A percentile compares a stretch with the other conserved stretches of the same genome.
These are phyloP conservation scores for Penicillium pulvis DNA, from an alignment of 495 filamentous ascomycete species.

Conservation along the genomic window DNA sequence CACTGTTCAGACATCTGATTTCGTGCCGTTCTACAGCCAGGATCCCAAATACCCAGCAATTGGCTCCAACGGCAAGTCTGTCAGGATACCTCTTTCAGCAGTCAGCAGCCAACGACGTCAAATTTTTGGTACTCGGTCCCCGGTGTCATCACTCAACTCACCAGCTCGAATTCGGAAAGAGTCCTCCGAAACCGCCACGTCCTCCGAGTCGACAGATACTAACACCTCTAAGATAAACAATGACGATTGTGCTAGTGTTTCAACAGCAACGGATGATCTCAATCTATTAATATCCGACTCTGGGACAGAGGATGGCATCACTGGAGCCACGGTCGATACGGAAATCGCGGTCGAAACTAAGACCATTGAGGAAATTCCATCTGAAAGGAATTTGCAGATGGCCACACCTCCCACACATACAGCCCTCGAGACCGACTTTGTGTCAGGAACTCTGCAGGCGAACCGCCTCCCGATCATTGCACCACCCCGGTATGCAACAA, in stretches of 20 bases:
- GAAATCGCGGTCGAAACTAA: neutral
- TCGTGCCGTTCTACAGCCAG: constrained; percentile 45
- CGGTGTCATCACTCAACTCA: constrained; percentile 20
- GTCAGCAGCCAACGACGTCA: constrained; percentile 19
- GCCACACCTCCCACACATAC: neutral
- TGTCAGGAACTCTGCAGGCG: constrained; percentile 62
- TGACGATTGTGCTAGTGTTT: constrained; percentile 16
- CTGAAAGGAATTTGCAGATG: neutral
- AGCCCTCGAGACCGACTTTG: constrained; percentile 59
- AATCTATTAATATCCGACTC: constrained; percentile 25
- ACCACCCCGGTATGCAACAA: constrained; percentile 70
- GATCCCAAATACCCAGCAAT: constrained; percentile 51
- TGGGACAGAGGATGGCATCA: neutral
- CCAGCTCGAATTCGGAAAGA: neutral
- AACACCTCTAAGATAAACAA: neutral
- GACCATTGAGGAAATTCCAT: neutral
- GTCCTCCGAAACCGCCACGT: neutral
- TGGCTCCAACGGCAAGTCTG: constrained; percentile 30
- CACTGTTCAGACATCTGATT: neutral
- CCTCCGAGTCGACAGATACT: neutral
- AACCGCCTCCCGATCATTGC: constrained; percentile 57
- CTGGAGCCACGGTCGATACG: neutral
- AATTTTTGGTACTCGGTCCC: constrained; percentile 19
- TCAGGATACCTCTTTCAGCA: constrained; percentile 56
- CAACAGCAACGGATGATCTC: constrained; percentile 31